phyloP scores from a whole-genome alignment of 371 early-diverging fungal species.

The Gilbertella persicaria region DNA sequence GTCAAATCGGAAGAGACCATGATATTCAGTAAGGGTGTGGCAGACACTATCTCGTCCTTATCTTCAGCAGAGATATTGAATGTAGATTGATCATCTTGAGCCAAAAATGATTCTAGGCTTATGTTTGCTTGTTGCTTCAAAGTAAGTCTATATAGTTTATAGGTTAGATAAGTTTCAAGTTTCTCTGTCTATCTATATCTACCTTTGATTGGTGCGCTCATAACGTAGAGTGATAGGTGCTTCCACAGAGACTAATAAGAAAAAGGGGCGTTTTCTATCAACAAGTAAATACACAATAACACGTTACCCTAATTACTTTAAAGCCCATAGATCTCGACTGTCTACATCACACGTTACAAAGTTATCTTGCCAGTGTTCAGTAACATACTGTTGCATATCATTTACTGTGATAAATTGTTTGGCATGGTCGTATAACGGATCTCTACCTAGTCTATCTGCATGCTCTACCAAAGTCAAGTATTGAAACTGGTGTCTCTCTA shows the following conservation, averaged over 20 bases:
- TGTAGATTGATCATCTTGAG: constrained; percentile 40
- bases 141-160: constrained; percentile 1
- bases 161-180: background rate
- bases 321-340: constrained; percentile 23
- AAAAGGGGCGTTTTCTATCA: constrained; percentile 84
- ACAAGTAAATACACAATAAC: constrained; percentile 4
- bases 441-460: constrained; percentile 2
- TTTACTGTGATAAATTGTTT: constrained; percentile 47
- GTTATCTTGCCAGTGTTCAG: constrained; percentile 67
- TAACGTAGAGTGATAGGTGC: constrained; percentile 77
- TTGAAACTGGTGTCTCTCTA: constrained; percentile 53
- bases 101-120: constrained; percentile 35
- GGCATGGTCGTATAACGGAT: constrained; percentile 11
- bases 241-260: constrained; percentile 80
- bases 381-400: constrained; percentile 60
- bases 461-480: constrained; percentile 19
- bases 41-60: constrained; percentile 1
- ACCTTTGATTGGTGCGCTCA: constrained; percentile 52
- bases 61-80: constrained; percentile 35
- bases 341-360: constrained; percentile 74
- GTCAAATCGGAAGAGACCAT: constrained; percentile 59
- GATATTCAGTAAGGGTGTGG: constrained; percentile 35
- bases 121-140: background rate
- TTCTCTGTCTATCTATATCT: background rate
- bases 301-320: constrained; percentile 28